These are phyloP conservation scores for Miscanthus lutarioriparius DNA, from an alignment of 176 grass and related monocot genomes.

Conservation along the genomic window DNA sequence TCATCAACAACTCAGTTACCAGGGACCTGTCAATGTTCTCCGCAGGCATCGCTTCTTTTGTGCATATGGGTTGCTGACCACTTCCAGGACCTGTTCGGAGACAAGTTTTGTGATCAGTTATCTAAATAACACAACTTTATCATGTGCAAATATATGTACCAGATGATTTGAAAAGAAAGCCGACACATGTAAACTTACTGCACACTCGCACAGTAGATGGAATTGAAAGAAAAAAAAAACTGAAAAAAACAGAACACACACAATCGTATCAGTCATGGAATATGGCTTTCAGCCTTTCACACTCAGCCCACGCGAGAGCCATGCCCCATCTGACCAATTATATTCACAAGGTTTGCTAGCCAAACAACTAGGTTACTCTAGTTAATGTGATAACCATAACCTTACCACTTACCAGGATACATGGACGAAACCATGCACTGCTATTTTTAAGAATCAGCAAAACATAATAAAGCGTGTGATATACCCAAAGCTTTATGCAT, in stretches of 20 bases:
- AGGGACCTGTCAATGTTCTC: slow-evolving; percentile 76
- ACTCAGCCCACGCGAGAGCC: neutral
- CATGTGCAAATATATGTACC: neutral
- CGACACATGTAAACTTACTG: neutral
- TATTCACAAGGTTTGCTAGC: neutral
- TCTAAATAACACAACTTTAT: neutral
- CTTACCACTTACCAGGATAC: slow-evolving; percentile 3
- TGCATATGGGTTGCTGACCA: slow-evolving; percentile 38
- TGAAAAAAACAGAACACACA: neutral
- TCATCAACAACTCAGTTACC: slow-evolving; percentile 44
- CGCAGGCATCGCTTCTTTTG: slow-evolving; percentile 70
- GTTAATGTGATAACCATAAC: slow-evolving; percentile 1
- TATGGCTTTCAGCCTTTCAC: neutral
- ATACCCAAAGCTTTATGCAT: slow-evolving; percentile 3
- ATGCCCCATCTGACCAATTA: neutral
- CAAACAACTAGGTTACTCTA: slow-evolving; percentile 3
- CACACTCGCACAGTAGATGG: neutral
- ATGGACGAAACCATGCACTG: neutral
- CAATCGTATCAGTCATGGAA: neutral
- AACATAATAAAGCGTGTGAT: neutral
- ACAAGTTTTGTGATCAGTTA: slow-evolving; percentile 6
- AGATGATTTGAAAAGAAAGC: neutral
- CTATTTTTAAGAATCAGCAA: neutral
- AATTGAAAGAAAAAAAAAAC: neutral
- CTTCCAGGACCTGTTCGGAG: slow-evolving; percentile 50